Base-by-base conservation (phyloP, 768 basidiomycete genomes). In the Tricholoma flavovirens region DNA sequence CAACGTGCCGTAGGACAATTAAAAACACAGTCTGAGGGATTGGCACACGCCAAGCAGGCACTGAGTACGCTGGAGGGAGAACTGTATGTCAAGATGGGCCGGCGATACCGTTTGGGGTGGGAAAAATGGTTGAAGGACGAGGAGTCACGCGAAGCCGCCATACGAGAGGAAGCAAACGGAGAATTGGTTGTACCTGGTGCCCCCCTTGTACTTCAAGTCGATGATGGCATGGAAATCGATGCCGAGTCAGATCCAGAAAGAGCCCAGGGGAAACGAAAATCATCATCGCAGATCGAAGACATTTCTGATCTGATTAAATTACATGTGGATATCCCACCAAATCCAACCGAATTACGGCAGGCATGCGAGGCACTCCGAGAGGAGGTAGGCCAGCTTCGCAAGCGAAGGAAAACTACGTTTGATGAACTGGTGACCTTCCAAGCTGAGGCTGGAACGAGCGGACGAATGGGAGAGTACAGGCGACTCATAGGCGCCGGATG, bases 71-170 rank as follows among this genome's bases (percentile, higher is more conserved):
- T 94, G 54, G 87, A 93, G 69, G 71, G 69, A 15, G 84, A 84
- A 58, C 72, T 98, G 29, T 72, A 79, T 24, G 73, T 73, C 6
- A 92, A 89, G 71, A 91, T 97, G 84, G 88, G 86, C 17, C 80
- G 80, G 62, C 77, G 88, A 60, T 93, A 92, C 73, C 80, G 90
- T 50, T 66, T 88, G 22, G 96, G 94, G 2, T 98, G 89, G 87
- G 92, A 96, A 68, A 90, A 89, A 63, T 98, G 96, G 94, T 73
- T 90, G 19, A 85, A 85, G 61, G 88, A 88, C 55, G 91, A 98
- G 72, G 88, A 91, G 66, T 74, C 74, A 32, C 79, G 94, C 24
- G 93, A 96, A 72, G 81, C 76, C 58, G 69, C 70, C 1, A 83
- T 91, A 60, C 80, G 86, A 49, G 83, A 83, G 38, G 82, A 76